Evolutionary conservation across 2,329 filamentous ascomycete species (phyloP).

Genomic region (Emericellopsis cladophorae): DNA sequence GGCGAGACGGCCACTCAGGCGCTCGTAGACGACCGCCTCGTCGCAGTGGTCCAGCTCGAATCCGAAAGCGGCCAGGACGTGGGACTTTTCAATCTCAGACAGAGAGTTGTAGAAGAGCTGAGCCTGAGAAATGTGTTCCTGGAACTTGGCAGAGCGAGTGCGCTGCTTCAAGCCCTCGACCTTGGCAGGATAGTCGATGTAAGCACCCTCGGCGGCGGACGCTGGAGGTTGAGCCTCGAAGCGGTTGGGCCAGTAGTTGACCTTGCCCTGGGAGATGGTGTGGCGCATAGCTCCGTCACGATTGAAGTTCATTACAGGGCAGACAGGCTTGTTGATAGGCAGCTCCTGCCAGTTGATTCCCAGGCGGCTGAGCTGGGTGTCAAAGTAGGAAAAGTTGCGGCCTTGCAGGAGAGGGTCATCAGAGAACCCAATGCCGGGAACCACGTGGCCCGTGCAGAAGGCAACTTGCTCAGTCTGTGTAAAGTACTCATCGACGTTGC

Average conservation of each 20-base stretch:
- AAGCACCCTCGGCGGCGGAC: constrained; percentile 53
- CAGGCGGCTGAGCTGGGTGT: constrained; percentile 57
- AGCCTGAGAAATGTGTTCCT: constrained; percentile 64
- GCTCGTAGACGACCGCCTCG: constrained; percentile 62
- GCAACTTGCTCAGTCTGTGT: constrained; percentile 72
- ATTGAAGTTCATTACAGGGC: constrained; percentile 64
- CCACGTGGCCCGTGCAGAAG: constrained; percentile 70
- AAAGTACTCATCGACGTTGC: constrained; percentile 72
- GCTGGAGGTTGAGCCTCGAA: constrained; percentile 56
- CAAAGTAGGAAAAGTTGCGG: constrained; percentile 55
- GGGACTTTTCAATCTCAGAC: constrained; percentile 51
- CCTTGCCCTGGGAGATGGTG: constrained; percentile 53
- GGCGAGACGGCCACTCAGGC: constrained; percentile 52
- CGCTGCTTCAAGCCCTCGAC: constrained; percentile 59
- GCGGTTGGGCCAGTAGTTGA: constrained; percentile 53
- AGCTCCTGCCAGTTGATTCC: constrained; percentile 38
- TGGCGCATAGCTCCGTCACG: constrained; percentile 64
- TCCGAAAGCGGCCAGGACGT: constrained; percentile 59
- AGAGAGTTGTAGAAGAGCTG: constrained; percentile 75
- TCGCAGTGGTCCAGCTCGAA: constrained; percentile 77
- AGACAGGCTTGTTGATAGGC: constrained; percentile 44
- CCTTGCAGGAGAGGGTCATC: constrained; percentile 65
- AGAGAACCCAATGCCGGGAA: constrained; percentile 66
- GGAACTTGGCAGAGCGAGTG: constrained; percentile 59
- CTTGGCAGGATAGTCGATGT: constrained; percentile 51